Conservation (phyloP, 352 stramenopile genomes). For the Pythium scleroteichum region DNA sequence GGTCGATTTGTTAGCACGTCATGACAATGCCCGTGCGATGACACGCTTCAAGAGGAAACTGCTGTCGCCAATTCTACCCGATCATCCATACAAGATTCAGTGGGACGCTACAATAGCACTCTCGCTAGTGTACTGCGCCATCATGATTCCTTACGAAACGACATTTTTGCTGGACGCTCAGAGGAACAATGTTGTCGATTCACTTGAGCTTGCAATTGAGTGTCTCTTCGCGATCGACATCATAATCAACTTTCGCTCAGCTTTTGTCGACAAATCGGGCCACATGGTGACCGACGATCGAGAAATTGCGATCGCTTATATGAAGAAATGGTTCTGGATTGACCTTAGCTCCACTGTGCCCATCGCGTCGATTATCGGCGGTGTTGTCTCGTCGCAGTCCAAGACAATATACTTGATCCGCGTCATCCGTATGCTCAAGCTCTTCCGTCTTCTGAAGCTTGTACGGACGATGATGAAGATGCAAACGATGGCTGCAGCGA, state of each 20-base stretch:
- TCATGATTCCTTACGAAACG: conserved; percentile 65
- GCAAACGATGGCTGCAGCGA: conserved; percentile 46
- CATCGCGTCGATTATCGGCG: conserved; percentile 37
- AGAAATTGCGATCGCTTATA: conserved; percentile 47
- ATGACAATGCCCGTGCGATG: conserved; percentile 27
- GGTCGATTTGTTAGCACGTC: conserved; percentile 52
- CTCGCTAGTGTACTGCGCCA: conserved; percentile 52
- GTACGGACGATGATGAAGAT: conserved; percentile 61
- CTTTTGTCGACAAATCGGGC: conserved; percentile 35
- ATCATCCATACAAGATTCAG: conserved; percentile 44
- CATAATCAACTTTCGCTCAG: conserved; percentile 55
- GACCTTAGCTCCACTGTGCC: conserved; percentile 70
- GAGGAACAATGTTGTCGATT: conserved; percentile 22
- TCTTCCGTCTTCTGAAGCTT: conserved; percentile 87
- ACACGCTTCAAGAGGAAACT: conserved; percentile 36
- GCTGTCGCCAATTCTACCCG: conserved; percentile 43
- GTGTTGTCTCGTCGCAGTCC: conserved; percentile 20
- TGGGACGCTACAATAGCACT: conserved; percentile 55
- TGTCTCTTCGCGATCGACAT: conserved; percentile 57
- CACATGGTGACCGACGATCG: conserved; percentile 32
- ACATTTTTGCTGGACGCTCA: conserved; percentile 45
- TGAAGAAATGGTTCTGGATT: conserved; percentile 70
- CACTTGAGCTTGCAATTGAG: conserved; percentile 48
- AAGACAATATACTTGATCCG: conserved; percentile 59
- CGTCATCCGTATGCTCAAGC: conserved; percentile 79